Base-by-base conservation (phyloP, 768 basidiomycete species). In the Trametes maxima region DNA sequence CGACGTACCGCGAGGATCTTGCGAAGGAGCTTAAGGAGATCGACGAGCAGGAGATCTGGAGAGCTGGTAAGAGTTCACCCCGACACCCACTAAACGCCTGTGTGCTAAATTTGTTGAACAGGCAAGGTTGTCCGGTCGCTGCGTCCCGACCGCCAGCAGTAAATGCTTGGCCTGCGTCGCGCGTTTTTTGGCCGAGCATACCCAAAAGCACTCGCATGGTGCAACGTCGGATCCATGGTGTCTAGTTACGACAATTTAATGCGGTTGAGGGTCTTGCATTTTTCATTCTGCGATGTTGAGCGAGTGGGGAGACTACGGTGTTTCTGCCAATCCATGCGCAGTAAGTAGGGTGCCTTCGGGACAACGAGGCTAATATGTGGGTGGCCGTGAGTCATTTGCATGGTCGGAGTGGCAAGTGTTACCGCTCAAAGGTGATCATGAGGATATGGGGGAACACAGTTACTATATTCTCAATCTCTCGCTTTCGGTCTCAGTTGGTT, bases 41-140 rank as follows among this genome's bases (percentile, higher is more conserved):
- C 71, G 88, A 98, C 78, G 87, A 94, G 77, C 96, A 98, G 78
- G 96, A 98, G 82, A 98, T 98, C 76, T 98, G 96, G 96, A 82
- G 94, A 62, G 95, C 96, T 65, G 95, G 89, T 85, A 72, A 62
- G 83, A 76, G 14, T 21, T 46, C 42, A 13, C 67, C 36, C 22
- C 14, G 7, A 3, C 17, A 19, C 21, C 16, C n/a, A 28, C 37
- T 24, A 13, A n/a, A 16, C 8, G 6, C 13, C 11, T 17, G 35
- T 50, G 6, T 37, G 13, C 45, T 61, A 19, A 52, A 21, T 33
- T 2, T 14, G 19, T 25, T 21, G 28, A 24, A 22, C 39, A 84
- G 89, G 95, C 79, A 95, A 96, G 83, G 85, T 85, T 62, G 95
- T 98, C 54, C 89, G 95, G 62, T 89, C 89, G 16, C 78, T 96